Evolutionary conservation across 306 rosid genomes (phyloP), one percentile per base, ranked within the genome.

Genomic region (Pyrus pyrifolia): DNA sequence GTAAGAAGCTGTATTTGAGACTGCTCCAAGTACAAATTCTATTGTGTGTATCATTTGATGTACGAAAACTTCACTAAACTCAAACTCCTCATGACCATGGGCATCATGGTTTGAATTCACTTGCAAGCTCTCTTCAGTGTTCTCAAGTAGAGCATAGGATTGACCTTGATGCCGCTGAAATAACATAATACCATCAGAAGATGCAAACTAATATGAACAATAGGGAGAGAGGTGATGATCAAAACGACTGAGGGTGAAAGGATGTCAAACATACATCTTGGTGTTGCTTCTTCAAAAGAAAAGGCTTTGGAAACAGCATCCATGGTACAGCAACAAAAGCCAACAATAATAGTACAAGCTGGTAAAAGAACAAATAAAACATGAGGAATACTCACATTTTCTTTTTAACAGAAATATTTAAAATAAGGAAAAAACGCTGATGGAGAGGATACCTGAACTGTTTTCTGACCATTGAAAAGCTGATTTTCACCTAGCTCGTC

Each of bases 281-380:
- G 51, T 90, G 89, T 79, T 96, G 99, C 82, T 76, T 92, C 93
- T 91, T 96, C 91, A 96, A 85, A 66, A 96, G 87, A 81, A 96
- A 92, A 71, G 99, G 99, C 84, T 96, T 96, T 49, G 99, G 99
- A 71, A 96, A 70, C 65, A 96, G 92, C 99, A 96, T 96, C 99
- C 99, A 96, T 77, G 99, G 99, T 46, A 96, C 99, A 69, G 98
- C 76, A 46, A 96, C 86, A 76, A 89, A 29, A 62, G 99, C 98
- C 83, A 88, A 91, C 71, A 89, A 81, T 75, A 96, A 83, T 45
- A 96, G 92, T 66, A 70, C 87, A 74, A 92, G 77, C 99, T 96
- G 89, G 83, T 62, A 79, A 60, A 73, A 71, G 68, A 81, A 65
- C 45, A 66, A 76, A 53, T 70, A 60, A 38, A 55, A n/a, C 21